Evolutionary conservation across 352 stramenopile genomes (phyloP).

Genomic region (Pythium monospermum): DNA sequence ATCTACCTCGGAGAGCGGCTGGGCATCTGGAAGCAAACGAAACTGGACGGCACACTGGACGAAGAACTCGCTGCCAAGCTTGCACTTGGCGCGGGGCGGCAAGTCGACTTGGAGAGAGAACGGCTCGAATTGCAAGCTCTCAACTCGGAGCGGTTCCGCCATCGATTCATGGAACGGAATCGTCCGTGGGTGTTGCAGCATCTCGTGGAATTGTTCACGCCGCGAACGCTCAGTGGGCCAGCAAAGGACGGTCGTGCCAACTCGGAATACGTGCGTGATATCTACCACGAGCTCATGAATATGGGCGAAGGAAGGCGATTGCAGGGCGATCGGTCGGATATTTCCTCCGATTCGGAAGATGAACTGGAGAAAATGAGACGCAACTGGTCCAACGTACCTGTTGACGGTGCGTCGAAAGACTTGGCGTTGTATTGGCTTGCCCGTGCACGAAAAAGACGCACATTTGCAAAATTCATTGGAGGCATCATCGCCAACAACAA

Average conservation of each 20-base stretch:
- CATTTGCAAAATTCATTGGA: constrained; percentile 88
- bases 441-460: constrained; percentile 88
- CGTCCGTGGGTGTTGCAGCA: constrained; percentile 96
- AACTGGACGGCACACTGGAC: constrained; percentile 93
- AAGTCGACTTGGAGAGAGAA: constrained; percentile 94
- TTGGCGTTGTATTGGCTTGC: constrained; percentile 93
- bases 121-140: constrained; percentile 93
- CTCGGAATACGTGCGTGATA: constrained; percentile 93
- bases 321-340: constrained; percentile 87
- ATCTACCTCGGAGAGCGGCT: constrained; percentile 73
- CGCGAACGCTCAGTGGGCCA: constrained; percentile 74
- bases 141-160: constrained; percentile 95
- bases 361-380: constrained; percentile 85
- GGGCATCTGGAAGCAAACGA: constrained; percentile 90
- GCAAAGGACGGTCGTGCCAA: constrained; percentile 74
- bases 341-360: constrained; percentile 91
- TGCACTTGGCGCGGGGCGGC: constrained; percentile 89
- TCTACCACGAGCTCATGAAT: constrained; percentile 95
- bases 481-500: constrained; percentile 80
- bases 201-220: constrained; percentile 94
- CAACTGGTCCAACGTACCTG: constrained; percentile 79
- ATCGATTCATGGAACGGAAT: constrained; percentile 96
- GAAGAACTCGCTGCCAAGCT: constrained; percentile 95
- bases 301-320: constrained; percentile 88
- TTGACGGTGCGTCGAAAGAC: constrained; percentile 78